Evolutionary conservation across 768 basidiomycete genomes (phyloP).

Genomic region (Trichaptum fuscoviolaceum): DNA sequence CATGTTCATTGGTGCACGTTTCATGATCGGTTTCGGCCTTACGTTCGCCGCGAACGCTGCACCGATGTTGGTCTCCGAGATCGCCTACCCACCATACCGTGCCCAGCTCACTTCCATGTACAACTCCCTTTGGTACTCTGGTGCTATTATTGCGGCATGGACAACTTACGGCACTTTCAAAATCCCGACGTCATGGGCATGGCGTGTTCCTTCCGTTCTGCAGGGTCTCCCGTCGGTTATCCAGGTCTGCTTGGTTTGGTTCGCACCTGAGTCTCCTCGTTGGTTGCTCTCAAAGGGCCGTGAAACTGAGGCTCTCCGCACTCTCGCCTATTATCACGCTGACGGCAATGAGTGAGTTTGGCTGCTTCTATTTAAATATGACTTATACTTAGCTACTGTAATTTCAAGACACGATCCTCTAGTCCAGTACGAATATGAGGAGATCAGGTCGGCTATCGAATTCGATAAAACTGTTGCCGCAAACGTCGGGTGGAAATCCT

Average conservation of each 20-base stretch:
- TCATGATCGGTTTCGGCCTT: constrained; percentile 72
- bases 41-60: constrained; percentile 61
- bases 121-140: constrained; percentile 85
- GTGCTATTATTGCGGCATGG: constrained; percentile 78
- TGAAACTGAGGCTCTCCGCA: constrained; percentile 60
- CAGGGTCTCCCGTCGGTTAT: constrained; percentile 66
- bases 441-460: constrained; percentile 74
- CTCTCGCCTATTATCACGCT: constrained; percentile 80
- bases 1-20: constrained; percentile 79
- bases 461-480: constrained; percentile 57
- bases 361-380: constrained; percentile 15
- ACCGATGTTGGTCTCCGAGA: constrained; percentile 79
- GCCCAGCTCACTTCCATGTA: constrained; percentile 72
- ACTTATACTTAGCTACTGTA: neutral
- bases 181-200: constrained; percentile 64
- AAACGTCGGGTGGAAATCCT: constrained; percentile 64
- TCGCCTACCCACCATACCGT: constrained; percentile 79
- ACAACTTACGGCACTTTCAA: constrained; percentile 77
- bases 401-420: constrained; percentile 50
- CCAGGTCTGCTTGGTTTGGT: constrained; percentile 61
- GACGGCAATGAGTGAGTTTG: constrained; percentile 53
- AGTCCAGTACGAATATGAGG: constrained; percentile 68
- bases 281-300: constrained; percentile 74
- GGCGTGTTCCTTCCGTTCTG: constrained; percentile 78
- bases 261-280: constrained; percentile 81